These are phyloP conservation scores for Penicillium odoratum DNA, from an alignment of 495 filamentous ascomycete species.

Conservation along the genomic window DNA sequence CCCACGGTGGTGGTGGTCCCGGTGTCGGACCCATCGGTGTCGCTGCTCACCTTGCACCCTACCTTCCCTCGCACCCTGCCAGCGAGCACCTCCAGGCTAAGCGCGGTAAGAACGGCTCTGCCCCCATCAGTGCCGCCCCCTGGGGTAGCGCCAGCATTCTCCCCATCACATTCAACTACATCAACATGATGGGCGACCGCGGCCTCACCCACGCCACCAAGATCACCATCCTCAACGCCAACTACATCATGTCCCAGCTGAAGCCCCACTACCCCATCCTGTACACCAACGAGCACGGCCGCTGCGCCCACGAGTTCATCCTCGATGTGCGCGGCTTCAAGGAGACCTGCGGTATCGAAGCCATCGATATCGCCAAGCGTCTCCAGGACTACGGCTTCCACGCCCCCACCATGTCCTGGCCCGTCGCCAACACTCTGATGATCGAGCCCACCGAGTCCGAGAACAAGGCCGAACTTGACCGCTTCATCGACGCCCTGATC, in stretches of 20 bases:
- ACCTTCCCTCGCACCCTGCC: constrained; percentile 74
- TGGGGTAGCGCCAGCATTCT: constrained; percentile 93
- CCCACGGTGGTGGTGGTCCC: constrained; percentile 93
- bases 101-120: constrained; percentile 53
- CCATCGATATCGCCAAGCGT: constrained; percentile 96
- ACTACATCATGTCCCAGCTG: constrained; percentile 95
- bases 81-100: constrained; percentile 58
- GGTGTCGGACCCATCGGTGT: constrained; percentile 96
- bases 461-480: constrained; percentile 88
- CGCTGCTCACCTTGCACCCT: constrained; percentile 73
- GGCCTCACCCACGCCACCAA: constrained; percentile 95
- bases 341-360: constrained; percentile 82
- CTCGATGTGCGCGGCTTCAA: constrained; percentile 87
- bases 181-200: constrained; percentile 91
- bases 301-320: constrained; percentile 98
- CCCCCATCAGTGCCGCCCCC: constrained; percentile 81
- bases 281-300: constrained; percentile 84
- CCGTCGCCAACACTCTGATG: constrained; percentile 95
- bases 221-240: constrained; percentile 92
- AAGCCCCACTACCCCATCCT: constrained; percentile 86
- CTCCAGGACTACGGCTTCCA: constrained; percentile 99
- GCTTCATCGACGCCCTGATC: constrained; percentile 91
- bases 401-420: constrained; percentile 98
- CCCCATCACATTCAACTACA: constrained; percentile 97
- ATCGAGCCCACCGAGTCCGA: constrained; percentile 98